Evolutionary conservation across 306 rosid species (phyloP), one percentile per base, ranked within the genome.

Genomic region (Astragalus glycyphyllos): DNA sequence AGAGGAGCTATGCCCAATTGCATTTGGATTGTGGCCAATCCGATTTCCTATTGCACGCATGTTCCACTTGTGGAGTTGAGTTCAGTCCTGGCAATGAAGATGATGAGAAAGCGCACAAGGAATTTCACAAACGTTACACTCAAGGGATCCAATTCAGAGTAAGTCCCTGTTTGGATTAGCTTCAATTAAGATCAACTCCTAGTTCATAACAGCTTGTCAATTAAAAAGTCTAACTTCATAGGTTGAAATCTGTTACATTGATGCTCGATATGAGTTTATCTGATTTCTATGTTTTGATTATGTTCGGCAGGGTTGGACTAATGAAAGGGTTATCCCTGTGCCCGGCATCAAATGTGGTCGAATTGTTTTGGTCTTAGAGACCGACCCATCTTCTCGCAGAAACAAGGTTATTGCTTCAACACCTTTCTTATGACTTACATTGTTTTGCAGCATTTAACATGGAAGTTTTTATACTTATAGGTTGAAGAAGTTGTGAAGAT

Each of bases 11-110:
- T 49, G 97, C 92, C 4, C 92, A 93, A 64, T 81, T 87, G 44
- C 87, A 94, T 81, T 74, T 94, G 14, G 92, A 90, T 4, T 86
- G 89, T 4, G 97, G 97, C 17, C 96, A 90, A 73, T 88, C 90
- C 23, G 94, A 87, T 77, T 94, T 90, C 71, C 77, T 80, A 6
- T 75, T 89, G 23, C 90, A 76, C 66, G 34, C 71, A 1, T 93
- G 98, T 65, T 53, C 89, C 15, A 71, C 58, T 2, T 88, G 97
- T 48, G 89, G 97, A 8, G 23, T 89, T 53, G 80, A 87, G 61
- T 90, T 81, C 81, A 72, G 91, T 46, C 89, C 92, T 2, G 92
- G 98, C 20, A 86, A 81, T 8, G 76, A 56, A 17, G 77, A 64
- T 3, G 92, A 89, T 71, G 97, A 90, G 83, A 89, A 86, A 80